Evolutionary conservation across 768 basidiomycete genomes (phyloP), one percentile per base, ranked within the genome.

Genomic region (Psilocybe cyanescens): DNA sequence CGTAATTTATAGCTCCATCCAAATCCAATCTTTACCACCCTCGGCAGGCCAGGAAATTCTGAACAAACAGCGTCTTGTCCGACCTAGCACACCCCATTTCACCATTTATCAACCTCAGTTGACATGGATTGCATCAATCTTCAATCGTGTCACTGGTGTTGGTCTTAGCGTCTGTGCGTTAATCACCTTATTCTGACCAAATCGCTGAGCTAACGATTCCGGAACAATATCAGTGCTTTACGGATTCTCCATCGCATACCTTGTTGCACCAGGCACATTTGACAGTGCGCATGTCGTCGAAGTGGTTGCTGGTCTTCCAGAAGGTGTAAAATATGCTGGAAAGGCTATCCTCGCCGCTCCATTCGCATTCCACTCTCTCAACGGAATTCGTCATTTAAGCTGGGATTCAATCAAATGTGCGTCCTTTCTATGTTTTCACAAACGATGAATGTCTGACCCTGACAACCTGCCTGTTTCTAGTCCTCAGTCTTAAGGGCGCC

Each of bases 51-150:
- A 78, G 37, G 81, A 79, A 3, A 90, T 95, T 64, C 81, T 98
- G 68, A 97, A 99, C 82, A 75, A 84, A 66, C 96, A 99, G 75
- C 91, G 97, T 65, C 77, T 93, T 53, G 80, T 81, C 52, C 90
- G 97, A n/a, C 97, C 97, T 16, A 91, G 84, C 63, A 92, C 91
- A 69, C 97, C 97, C 8, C 96, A 98, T 75, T 91, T 95, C 72
- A 95, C 95, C 58, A 99, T 99, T 77, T 99, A 99, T 79, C 90
- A 96, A 71, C 92, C 91, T 1, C 94, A 99, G 77, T 76, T 99
- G 50, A 98, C 97, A 37, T 97, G 94, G 93, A 12, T 92, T 57
- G 83, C 77, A 4, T 97, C 95, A 16, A 94, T 97, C 68, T 86
- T 83, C 44, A 90, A 99, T 78, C 91, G 97, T 73, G 74, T 83